phyloP scores from a whole-genome alignment of 331 rosid species.

The Phaseolus coccineus region DNA sequence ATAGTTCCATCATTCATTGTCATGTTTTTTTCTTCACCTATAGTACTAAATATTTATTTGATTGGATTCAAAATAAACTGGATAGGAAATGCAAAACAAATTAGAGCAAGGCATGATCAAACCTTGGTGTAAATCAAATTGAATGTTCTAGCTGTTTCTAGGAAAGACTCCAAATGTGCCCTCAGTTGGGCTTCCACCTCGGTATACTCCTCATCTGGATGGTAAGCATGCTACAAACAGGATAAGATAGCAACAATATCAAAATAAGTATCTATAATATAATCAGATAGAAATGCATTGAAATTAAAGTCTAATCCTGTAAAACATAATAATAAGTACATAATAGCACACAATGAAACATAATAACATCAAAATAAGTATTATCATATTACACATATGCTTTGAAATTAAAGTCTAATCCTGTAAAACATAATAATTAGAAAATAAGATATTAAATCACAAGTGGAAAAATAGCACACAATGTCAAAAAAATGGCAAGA shows the following conservation, averaged over 20 bases:
- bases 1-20: not conserved
- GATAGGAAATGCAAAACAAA: not conserved
- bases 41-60: not conserved
- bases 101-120: conserved; percentile 21
- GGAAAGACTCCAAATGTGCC: conserved; percentile 85
- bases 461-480: not conserved
- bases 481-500: conserved; percentile 14
- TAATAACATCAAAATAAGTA: conserved; percentile 18
- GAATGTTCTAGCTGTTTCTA: conserved; percentile 93
- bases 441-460: conserved; percentile 23
- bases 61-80: not conserved
- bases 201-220: conserved; percentile 90
- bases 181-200: conserved; percentile 91
- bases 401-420: not conserved
- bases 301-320: conserved; percentile 6
- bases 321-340: not conserved
- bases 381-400: not conserved
- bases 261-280: conserved; percentile 9
- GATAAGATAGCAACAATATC: conserved; percentile 2
- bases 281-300: conserved; percentile 6
- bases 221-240: conserved; percentile 77
- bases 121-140: conserved; percentile 94
- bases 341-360: no score
- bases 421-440: not conserved
- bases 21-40: not conserved